Percentiles rank a stretch among this genome's conserved stretches.
Evolutionary conservation across 139 green algal genomes (phyloP).

Genomic region (Volvox reticuliferus): DNA sequence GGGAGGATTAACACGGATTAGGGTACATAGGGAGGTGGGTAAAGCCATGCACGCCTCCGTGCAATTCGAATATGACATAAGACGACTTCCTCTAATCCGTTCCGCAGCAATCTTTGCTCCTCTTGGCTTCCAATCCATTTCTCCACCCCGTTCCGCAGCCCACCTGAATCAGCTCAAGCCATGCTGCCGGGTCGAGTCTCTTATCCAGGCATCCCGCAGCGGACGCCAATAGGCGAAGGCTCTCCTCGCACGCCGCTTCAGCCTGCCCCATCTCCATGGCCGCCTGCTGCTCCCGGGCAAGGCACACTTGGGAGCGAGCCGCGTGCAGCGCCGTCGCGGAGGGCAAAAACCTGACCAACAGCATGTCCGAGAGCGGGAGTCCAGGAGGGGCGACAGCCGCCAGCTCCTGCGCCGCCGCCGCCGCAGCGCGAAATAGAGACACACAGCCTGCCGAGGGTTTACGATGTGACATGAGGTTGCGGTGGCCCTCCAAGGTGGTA

Average conservation of each 20-base stretch:
- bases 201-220: neutral
- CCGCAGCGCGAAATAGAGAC: neutral
- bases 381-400: neutral
- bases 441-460: neutral
- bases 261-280: constrained; percentile 36
- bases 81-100: neutral
- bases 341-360: neutral
- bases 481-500: too few species aligned
- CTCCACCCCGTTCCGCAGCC: too few species aligned
- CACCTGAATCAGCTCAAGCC: neutral
- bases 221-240: neutral
- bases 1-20: neutral
- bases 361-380: neutral
- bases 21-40: neutral
- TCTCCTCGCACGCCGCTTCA: constrained; percentile 19
- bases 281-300: constrained; percentile 16
- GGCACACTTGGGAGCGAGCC: neutral
- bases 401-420: neutral
- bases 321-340: neutral
- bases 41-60: neutral
- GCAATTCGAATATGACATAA: neutral
- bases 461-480: too few species aligned
- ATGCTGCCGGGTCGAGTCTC: neutral
- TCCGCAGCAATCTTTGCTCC: neutral
- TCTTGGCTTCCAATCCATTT: neutral